Evolutionary conservation across 805 yeast species (phyloP).

Genomic region (Barnettozyma vustinii): DNA sequence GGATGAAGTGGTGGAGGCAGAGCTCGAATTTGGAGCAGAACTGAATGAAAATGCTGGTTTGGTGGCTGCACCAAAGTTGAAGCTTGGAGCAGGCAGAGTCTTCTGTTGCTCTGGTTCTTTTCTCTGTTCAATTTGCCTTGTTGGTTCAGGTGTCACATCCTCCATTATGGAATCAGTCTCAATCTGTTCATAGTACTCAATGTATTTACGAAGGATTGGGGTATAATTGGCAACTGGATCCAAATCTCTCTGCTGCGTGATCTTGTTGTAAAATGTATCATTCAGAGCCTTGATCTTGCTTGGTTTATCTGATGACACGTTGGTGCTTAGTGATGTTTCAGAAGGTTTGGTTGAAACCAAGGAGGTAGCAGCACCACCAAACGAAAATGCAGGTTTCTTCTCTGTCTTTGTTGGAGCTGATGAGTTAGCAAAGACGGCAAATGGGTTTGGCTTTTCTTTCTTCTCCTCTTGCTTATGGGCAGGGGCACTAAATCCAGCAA

Average conservation of each 20-base stretch:
- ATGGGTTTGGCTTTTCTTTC: slow-evolving; percentile 11
- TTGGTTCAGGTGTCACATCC: slow-evolving; percentile 4
- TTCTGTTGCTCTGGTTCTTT: slow-evolving; percentile 14
- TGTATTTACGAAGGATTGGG: slow-evolving; percentile 53
- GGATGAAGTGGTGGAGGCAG: slow-evolving; percentile 1
- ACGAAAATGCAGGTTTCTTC: slow-evolving; percentile 7
- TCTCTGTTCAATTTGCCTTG: slow-evolving; percentile 9
- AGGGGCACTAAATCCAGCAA: slow-evolving; percentile 8
- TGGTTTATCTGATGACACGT: slow-evolving; percentile 29
- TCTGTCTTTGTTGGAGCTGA: slow-evolving; percentile 3
- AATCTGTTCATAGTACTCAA: slow-evolving; percentile 42
- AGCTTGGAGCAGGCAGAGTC: slow-evolving; percentile 16
- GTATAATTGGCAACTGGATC: slow-evolving; percentile 53
- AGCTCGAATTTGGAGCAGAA: background rate
- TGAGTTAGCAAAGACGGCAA: slow-evolving; percentile 6
- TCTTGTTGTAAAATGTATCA: slow-evolving; percentile 46
- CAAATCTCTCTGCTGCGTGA: slow-evolving; percentile 35
- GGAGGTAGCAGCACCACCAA: slow-evolving; percentile 6
- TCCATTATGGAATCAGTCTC: slow-evolving; percentile 21
- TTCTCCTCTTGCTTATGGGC: background rate
- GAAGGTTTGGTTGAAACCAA: slow-evolving; percentile 3
- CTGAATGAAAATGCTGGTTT: slow-evolving; percentile 12
- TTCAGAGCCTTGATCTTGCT: slow-evolving; percentile 62
- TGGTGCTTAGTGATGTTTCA: slow-evolving; percentile 9
- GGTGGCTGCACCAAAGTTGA: slow-evolving; percentile 14